Evolutionary conservation across 148 eudicot genomes (phyloP), one percentile per base, ranked within the genome.

Genomic region (Fagopyrum tataricum): DNA sequence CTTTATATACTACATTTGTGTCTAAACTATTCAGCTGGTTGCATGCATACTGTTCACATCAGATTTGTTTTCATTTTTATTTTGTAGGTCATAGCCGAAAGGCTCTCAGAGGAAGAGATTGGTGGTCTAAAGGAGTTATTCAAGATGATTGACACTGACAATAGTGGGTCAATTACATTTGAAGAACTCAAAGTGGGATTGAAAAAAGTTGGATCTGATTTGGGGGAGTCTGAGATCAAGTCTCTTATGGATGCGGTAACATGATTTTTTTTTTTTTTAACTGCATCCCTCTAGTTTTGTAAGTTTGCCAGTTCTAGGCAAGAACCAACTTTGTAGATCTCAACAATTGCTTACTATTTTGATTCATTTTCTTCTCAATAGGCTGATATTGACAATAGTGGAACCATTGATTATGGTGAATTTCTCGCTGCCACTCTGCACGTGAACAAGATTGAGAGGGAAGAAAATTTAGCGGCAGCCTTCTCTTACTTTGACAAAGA

Each of bases 101-200:
- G 85, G 26, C 82, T 82, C 46, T 82, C 85, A 20, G 85, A 82
- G 75, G 85, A 82, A 74, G 85, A 82, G 56, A 82, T 82, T 46
- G 85, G 85, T 42, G 85, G 85, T 39, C 61, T 82, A 10, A 77
- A 20, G 64, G 85, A 82, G 75, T 52, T 82, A 55, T 82, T 82
- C 70, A 82, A 82, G 78, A 82, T 82, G 85, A 82, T 82, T 49
- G 85, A 82, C 76, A 82, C 85, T 14, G 85, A 82, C 77, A 82
- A 79, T 67, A 82, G 85, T 59, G 85, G 85, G 75, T 74, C 85
- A 18, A 82, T 82, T 67, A 82, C 85, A 10, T 79, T 82, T 6
- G 85, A 82, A 42, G 85, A 82, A 59, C 80, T 82, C 42, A 77
- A 82, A 77, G 80, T 79, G 20, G 85, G 85, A 66, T 77, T 82